Conservation (phyloP, 371 early-diverging fungal genomes). For the Rhizopus microsporus region DNA sequence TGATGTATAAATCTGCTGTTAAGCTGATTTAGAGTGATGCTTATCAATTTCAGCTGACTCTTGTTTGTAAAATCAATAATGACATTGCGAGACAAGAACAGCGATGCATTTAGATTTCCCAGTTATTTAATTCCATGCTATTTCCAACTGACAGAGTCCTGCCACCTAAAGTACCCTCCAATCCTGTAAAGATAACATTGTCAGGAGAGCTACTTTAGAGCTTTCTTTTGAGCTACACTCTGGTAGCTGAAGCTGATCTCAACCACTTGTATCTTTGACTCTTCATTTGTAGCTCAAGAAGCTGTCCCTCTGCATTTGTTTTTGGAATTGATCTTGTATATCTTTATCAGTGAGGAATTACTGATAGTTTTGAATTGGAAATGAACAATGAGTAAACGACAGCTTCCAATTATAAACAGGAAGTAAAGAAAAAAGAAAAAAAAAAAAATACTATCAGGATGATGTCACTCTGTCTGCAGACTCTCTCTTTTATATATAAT, state of each 20-base stretch:
- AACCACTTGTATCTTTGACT: constrained; percentile 7
- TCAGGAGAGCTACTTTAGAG: constrained; percentile 6
- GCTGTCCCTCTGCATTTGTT: constrained; percentile 7
- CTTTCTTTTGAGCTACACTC: constrained; percentile 11
- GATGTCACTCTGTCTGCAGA: too few species aligned
- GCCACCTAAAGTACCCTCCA: constrained; percentile 11
- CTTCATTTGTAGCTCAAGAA: constrained; percentile 10
- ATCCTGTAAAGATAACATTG: constrained; percentile 6
- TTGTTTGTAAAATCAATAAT: constrained; percentile 11
- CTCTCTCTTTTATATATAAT: too few species aligned
- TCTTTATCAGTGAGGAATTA: constrained; percentile 1
- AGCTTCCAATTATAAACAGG: too few species aligned
- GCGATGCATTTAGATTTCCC: constrained; percentile 14
- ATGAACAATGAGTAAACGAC: too few species aligned
- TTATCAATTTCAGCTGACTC: constrained; percentile 11
- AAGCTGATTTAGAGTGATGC: constrained; percentile 3
- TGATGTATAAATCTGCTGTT: constrained; percentile 6
- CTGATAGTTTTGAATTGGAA: too few species aligned
- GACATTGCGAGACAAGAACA: constrained; percentile 9
- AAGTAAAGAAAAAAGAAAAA: too few species aligned
- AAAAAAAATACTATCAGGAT: too few species aligned
- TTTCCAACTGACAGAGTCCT: constrained; percentile 12
- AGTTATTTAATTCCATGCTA: constrained; percentile 1
- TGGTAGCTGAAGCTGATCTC: constrained; percentile 3
- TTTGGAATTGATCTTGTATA: constrained; percentile 1